These are phyloP conservation scores for Closterium sp. DNA, from an alignment of 139 green algal genomes.

Conservation along the genomic window DNA sequence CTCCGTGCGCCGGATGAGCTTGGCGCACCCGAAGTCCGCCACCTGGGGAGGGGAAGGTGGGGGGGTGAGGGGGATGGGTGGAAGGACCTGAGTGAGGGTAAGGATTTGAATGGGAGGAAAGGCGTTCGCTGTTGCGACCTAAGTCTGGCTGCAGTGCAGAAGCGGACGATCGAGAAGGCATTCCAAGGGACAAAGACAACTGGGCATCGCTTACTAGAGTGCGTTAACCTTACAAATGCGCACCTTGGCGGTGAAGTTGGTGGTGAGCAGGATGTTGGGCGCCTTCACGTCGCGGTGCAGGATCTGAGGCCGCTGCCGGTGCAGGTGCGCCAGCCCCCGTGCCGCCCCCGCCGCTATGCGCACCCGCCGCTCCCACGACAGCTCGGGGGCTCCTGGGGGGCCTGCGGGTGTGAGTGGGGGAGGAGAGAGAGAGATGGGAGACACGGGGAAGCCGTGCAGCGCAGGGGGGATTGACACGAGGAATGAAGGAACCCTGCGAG, in stretches of 20 bases:
- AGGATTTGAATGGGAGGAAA: background rate
- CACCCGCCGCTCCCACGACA: slow-evolving; percentile 13
- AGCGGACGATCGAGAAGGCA: too few relatives aligned
- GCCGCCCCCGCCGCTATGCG: slow-evolving; percentile 11
- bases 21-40: slow-evolving; percentile 12
- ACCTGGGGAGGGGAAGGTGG: background rate
- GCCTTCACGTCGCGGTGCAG: slow-evolving; percentile 27
- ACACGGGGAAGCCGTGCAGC: too few relatives aligned
- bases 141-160: too few relatives aligned
- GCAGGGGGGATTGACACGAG: background rate
- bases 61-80: background rate
- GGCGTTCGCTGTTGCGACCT: too few relatives aligned
- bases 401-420: background rate
- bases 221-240: background rate
- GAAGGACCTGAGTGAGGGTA: background rate
- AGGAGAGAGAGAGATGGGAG: background rate
- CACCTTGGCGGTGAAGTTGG: slow-evolving; percentile 23
- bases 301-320: slow-evolving; percentile 21
- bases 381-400: background rate
- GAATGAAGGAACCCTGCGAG: too few relatives aligned
- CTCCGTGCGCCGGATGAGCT: slow-evolving; percentile 3
- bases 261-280: slow-evolving; percentile 33
- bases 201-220: too few relatives aligned
- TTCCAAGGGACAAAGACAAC: too few relatives aligned
- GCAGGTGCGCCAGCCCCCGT: slow-evolving; percentile 34